These are phyloP conservation scores for Ustilaginoidea virens DNA, from an alignment of 2,329 filamentous ascomycete species.

Conservation along the genomic window DNA sequence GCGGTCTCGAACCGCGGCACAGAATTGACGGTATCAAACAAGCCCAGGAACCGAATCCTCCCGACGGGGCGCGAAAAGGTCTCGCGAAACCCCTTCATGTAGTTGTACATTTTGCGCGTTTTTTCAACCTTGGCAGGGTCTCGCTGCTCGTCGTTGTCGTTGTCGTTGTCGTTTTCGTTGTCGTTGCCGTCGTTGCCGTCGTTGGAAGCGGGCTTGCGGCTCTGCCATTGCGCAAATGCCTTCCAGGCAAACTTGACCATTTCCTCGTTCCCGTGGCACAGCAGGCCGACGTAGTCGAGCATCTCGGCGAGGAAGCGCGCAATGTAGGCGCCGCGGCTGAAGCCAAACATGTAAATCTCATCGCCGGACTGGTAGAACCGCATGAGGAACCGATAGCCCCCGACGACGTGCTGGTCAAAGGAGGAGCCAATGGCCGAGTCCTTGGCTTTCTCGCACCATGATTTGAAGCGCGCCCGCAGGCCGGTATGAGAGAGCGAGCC, in stretches of 20 bases:
- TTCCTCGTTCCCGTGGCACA: slow-evolving; percentile 73
- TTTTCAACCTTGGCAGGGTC: slow-evolving; percentile 14
- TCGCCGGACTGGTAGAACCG: slow-evolving; percentile 50
- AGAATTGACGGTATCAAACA: slow-evolving; percentile 74
- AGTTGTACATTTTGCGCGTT: slow-evolving; percentile 46
- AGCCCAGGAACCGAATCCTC: slow-evolving; percentile 58
- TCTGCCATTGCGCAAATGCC: slow-evolving; percentile 60
- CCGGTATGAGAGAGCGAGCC: slow-evolving; percentile 43
- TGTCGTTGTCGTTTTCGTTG: slow-evolving; percentile 22
- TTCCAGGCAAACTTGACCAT: slow-evolving; percentile 78
- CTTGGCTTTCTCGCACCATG: slow-evolving; percentile 58
- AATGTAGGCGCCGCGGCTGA: slow-evolving; percentile 58
- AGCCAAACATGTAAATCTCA: slow-evolving; percentile 59
- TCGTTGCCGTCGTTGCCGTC: slow-evolving; percentile 25
- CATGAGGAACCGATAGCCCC: slow-evolving; percentile 69
- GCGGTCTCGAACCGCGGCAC: slow-evolving; percentile 61
- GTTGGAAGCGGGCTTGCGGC: slow-evolving; percentile 31
- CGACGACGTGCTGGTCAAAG: slow-evolving; percentile 72
- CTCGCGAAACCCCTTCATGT: slow-evolving; percentile 67
- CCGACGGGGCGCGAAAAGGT: slow-evolving; percentile 65
- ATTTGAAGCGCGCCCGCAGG: slow-evolving; percentile 38
- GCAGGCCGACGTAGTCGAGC: slow-evolving; percentile 67
- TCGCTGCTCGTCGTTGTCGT: slow-evolving; percentile 24
- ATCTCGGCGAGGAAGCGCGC: slow-evolving; percentile 68
- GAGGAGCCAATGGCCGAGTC: slow-evolving; percentile 68